These are phyloP conservation scores for Cryphonectria japonica DNA, from an alignment of 2,329 filamentous ascomycete genomes.

Conservation along the genomic window DNA sequence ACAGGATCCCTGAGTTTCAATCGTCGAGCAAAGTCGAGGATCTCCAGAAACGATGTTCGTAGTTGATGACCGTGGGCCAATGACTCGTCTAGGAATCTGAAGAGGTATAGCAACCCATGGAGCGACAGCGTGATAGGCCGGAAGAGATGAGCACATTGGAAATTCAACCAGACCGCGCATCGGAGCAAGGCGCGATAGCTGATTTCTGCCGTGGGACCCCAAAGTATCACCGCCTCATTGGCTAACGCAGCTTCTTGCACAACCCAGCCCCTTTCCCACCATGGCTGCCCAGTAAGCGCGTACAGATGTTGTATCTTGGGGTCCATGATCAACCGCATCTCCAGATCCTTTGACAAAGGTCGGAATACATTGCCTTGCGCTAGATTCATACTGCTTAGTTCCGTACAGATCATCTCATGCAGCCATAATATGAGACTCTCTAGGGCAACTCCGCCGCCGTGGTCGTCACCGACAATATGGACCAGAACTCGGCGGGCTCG, in stretches of 20 bases:
- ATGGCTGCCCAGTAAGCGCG: not conserved
- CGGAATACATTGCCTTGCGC: not conserved
- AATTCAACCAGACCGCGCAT: not conserved
- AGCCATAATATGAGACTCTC: not conserved
- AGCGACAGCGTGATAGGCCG: not conserved
- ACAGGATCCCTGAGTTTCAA: not conserved
- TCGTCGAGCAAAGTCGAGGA: not conserved
- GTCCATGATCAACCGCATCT: not conserved
- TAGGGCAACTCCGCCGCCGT: not conserved
- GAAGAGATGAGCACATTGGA: not conserved
- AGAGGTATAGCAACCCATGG: not conserved
- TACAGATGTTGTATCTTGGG: not conserved
- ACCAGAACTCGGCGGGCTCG: not conserved
- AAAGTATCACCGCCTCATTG: not conserved
- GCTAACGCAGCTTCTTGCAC: not conserved
- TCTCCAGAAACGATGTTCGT: not conserved
- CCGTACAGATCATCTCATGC: not conserved
- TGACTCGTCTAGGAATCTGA: not conserved
- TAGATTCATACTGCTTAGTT: not conserved
- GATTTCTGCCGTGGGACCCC: not conserved
- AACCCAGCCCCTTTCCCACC: not conserved
- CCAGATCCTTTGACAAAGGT: not conserved
- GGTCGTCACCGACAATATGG: not conserved
- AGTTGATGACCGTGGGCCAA: not conserved
- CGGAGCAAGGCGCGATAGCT: not conserved